Conservation (phyloP, 2,329 filamentous ascomycete species). For the Penicillium occitanis region DNA sequence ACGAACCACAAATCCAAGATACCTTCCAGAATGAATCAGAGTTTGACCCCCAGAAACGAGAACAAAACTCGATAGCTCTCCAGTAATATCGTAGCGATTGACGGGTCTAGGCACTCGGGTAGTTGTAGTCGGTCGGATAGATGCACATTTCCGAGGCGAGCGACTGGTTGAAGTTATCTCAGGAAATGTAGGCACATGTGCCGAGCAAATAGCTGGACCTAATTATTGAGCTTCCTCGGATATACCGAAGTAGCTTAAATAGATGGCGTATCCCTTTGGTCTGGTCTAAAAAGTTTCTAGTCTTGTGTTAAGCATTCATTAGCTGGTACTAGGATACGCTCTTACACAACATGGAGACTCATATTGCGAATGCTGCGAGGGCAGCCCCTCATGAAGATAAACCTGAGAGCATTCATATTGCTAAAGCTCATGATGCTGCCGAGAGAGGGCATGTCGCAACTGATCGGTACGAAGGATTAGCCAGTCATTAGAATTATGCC, state of each 20-base stretch:
- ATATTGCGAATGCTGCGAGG: not conserved
- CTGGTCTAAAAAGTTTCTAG: not conserved
- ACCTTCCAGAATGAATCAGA: not conserved
- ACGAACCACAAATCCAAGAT: not conserved
- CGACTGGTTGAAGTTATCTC: not conserved
- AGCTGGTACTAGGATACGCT: not conserved
- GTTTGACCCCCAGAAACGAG: not conserved
- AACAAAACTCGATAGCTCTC: not conserved
- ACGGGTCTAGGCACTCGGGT: not conserved
- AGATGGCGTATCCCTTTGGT: not conserved
- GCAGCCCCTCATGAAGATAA: not conserved
- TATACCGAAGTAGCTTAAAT: not conserved
- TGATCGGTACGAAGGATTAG: constrained; percentile 41
- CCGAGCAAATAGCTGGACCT: not conserved
- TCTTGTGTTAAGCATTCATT: not conserved
- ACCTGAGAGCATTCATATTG: not conserved
- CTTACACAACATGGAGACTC: not conserved
- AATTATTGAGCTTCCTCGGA: not conserved
- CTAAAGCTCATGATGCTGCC: constrained; percentile 39
- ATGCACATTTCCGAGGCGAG: not conserved
- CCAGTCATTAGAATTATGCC: not conserved
- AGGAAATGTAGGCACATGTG: not conserved
- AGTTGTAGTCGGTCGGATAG: not conserved
- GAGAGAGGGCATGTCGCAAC: constrained; percentile 50
- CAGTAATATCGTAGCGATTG: not conserved